Evolutionary conservation across 2,329 filamentous ascomycete genomes (phyloP).

Genomic region (Verticillium zaregamsianum): DNA sequence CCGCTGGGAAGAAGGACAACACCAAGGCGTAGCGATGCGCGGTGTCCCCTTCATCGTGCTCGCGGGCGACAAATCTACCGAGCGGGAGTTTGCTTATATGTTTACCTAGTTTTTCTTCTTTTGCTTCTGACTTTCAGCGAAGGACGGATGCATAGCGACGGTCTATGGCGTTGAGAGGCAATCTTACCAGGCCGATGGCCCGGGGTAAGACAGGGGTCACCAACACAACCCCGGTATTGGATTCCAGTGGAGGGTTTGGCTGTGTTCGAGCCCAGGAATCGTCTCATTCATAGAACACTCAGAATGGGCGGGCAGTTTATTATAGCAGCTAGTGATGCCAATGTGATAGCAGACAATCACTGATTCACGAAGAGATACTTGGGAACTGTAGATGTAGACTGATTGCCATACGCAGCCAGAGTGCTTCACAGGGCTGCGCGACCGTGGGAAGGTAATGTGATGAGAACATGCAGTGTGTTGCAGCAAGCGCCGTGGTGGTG

Average conservation of each 20-base stretch:
- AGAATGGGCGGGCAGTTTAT: background rate
- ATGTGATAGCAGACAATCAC: background rate
- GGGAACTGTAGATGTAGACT: too few relatives aligned
- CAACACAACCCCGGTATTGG: background rate
- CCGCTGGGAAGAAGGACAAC: slow-evolving; percentile 1
- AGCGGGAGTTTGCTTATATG: background rate
- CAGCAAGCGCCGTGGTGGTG: background rate
- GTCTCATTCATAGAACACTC: background rate
- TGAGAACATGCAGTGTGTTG: background rate
- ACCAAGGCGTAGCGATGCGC: background rate
- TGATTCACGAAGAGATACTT: too few relatives aligned
- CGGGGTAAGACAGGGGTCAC: background rate
- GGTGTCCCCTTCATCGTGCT: background rate
- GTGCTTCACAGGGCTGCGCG: background rate
- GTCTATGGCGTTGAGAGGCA: slow-evolving; percentile 15
- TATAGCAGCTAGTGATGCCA: background rate
- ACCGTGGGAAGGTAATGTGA: background rate
- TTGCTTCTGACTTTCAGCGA: background rate
- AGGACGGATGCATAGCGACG: slow-evolving; percentile 13
- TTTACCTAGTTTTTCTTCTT: background rate
- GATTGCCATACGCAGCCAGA: too few relatives aligned
- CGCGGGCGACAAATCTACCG: background rate
- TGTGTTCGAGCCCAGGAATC: background rate
- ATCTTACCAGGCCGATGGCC: background rate
- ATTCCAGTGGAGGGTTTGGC: background rate